Evolutionary conservation across 1,284 basidiomycete genomes (phyloP).

Genomic region (Peniophora sp.): DNA sequence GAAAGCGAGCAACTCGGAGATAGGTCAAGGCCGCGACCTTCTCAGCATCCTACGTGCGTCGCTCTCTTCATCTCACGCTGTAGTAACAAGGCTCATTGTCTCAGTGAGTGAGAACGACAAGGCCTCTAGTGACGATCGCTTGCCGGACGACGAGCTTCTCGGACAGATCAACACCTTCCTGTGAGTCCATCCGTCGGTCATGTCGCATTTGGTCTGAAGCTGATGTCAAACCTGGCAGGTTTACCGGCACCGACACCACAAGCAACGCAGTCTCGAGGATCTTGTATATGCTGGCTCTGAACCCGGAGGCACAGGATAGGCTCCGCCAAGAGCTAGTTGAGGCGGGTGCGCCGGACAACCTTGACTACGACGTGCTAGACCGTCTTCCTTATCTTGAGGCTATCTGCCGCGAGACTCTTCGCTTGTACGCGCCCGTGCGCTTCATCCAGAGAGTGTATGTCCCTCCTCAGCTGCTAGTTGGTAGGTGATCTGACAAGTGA

Average conservation of each 20-base stretch:
- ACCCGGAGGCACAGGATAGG: slow-evolving; percentile 16
- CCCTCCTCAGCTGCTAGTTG: not conserved
- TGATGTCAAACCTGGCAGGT: too few species aligned
- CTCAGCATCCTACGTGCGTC: slow-evolving; percentile 34
- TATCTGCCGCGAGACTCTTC: slow-evolving; percentile 24
- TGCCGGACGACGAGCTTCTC: not conserved
- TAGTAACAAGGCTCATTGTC: not conserved
- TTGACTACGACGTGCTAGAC: slow-evolving; percentile 21
- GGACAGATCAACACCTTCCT: not conserved
- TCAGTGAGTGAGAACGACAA: not conserved
- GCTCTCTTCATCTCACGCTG: slow-evolving; percentile 11
- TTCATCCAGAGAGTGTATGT: slow-evolving; percentile 7
- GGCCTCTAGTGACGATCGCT: not conserved
- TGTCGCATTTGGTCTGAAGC: not conserved
- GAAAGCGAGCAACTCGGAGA: slow-evolving; percentile 21
- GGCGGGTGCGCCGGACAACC: slow-evolving; percentile 13
- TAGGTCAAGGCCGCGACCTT: slow-evolving; percentile 33
- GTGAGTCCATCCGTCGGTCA: too few species aligned
- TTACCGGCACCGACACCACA: slow-evolving; percentile 21
- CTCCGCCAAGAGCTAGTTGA: slow-evolving; percentile 18
- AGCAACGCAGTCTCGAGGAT: slow-evolving; percentile 19
- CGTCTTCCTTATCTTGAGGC: slow-evolving; percentile 24
- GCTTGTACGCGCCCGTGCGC: slow-evolving; percentile 9
- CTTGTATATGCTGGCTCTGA: slow-evolving; percentile 15
- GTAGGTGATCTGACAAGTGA: too few species aligned